phyloP scores from a whole-genome alignment of 106 monocot species.

The Acorus calamus region DNA sequence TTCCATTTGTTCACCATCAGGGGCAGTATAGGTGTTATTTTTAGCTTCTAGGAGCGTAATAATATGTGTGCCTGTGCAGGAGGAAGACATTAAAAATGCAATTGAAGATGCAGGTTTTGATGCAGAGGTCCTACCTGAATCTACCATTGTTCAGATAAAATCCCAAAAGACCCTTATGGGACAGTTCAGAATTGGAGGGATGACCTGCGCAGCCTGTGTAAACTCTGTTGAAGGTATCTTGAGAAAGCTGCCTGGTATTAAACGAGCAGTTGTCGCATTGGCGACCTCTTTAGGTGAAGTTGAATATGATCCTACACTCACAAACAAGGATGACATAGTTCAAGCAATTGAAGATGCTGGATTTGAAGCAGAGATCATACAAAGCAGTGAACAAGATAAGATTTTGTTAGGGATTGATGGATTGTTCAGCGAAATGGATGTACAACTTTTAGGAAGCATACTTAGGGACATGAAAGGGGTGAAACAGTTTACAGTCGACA shows the following conservation, averaged over 20 bases:
- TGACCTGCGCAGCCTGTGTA: conserved; percentile 97
- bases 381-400: conserved; percentile 81
- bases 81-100: conserved; percentile 69
- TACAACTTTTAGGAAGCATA: conserved; percentile 45
- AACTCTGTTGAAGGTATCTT: conserved; percentile 92
- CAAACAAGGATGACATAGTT: conserved; percentile 80
- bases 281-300: conserved; percentile 85
- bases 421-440: conserved; percentile 36
- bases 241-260: conserved; percentile 76
- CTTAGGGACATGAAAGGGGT: conserved; percentile 52
- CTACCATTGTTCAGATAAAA: conserved; percentile 22
- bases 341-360: conserved; percentile 94
- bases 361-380: conserved; percentile 80
- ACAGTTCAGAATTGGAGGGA: conserved; percentile 89
- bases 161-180: conserved; percentile 45
- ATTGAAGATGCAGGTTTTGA: conserved; percentile 99
- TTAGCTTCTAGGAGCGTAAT: no score
- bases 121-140: conserved; percentile 64
- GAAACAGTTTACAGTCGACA: conserved; percentile 46
- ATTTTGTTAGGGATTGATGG: conserved; percentile 41
- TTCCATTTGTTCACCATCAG: no score
- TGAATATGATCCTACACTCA: conserved; percentile 70
- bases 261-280: conserved; percentile 78
- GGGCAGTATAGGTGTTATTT: no score
- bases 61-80: conserved; percentile 21